Percentiles rank a stretch among this genome's conserved stretches.
Conservation (phyloP, 345 rosid species). For the Ricinus communis region DNA sequence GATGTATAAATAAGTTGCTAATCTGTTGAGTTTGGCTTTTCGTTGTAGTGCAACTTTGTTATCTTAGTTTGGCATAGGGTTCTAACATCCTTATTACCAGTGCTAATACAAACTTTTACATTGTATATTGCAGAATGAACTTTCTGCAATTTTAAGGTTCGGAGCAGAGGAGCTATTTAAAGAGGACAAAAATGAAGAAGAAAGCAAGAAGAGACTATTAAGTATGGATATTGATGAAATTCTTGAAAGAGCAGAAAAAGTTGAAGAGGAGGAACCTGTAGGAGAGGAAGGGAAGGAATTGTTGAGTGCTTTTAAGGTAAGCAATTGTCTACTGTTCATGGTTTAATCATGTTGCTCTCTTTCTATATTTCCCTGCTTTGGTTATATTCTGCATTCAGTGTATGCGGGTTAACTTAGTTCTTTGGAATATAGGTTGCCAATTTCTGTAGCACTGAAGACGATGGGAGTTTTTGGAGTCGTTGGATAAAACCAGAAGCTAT, state of each 20-base stretch:
- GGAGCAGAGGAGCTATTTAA: constrained; percentile 99
- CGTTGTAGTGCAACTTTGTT: background rate
- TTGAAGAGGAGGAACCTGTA: constrained; percentile 71
- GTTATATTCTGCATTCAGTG: background rate
- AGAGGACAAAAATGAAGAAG: constrained; percentile 95
- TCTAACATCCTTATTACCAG: background rate
- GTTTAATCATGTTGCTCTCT: background rate
- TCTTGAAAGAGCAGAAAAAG: constrained; percentile 97
- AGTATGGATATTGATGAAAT: constrained; percentile 98
- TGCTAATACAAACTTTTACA: background rate
- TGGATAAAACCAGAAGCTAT: constrained; percentile 99
- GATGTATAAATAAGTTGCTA: background rate
- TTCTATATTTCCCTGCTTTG: background rate
- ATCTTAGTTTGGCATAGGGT: background rate
- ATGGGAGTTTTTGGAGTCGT: constrained; percentile 99
- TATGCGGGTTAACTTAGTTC: constrained; percentile 10
- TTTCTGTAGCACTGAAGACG: constrained; percentile 86
- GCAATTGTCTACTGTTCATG: constrained; percentile 8
- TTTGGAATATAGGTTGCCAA: constrained; percentile 73
- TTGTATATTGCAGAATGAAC: constrained; percentile 69
- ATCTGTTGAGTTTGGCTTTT: background rate
- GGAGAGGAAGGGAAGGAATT: constrained; percentile 70
- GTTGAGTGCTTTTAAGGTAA: constrained; percentile 96
- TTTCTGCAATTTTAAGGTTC: constrained; percentile 95
- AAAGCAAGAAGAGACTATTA: constrained; percentile 84